Evolutionary conservation across 2,329 filamentous ascomycete genomes (phyloP), one percentile per base, ranked within the genome.

Genomic region (Cladosporium cucumerinum): DNA sequence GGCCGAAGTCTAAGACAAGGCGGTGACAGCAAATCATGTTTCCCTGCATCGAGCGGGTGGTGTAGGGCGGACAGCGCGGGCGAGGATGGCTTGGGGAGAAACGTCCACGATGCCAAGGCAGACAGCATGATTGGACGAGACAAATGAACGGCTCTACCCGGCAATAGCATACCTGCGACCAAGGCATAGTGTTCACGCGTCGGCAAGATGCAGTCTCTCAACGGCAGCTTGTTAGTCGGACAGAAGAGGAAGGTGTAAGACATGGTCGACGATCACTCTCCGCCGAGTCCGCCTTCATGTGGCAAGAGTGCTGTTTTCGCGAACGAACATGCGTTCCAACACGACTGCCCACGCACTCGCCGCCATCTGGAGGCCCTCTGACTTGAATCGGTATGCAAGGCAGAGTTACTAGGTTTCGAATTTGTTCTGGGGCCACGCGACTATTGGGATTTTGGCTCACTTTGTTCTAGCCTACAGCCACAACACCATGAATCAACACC

Each of bases 201-300:
- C 51, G 26, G 30, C 26, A 11, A 30, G 18, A 7, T 18, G 51
- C 58, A 49, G 26, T 30, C 46, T 61, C 46, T n/a, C 58, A 61
- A 61, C 58, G 46, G n/a, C 55, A 32, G 32, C 54, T 8, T 1
- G 5, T 36, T 57, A 34, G 54, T 58, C 26, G 18, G 5, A 34
- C 58, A 18, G 14, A 61, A 51, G 10, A 61, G 58, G 58, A 61
- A 61, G 58, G 58, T 14, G 58, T 18, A 3, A n/a, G 36, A 18
- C 21, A 61, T 36, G 46, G 28, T 30, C 58, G 58, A 51, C 28
- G 58, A 61, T 61, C 58, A 34, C 21, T 6, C 28, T 58, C 36
- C 55, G 26, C 25, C 51, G 26, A 21, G 26, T n/a, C 28, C 18
- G 16, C 26, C n/a, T 5, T n/a, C 34, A 30, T 25, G 55, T 58